A percentile compares a stretch with the other conserved stretches of the same genome.
Evolutionary conservation across 2,329 filamentous ascomycete genomes (phyloP).

Genomic region (Pseudocercospora pini-densiflorae): DNA sequence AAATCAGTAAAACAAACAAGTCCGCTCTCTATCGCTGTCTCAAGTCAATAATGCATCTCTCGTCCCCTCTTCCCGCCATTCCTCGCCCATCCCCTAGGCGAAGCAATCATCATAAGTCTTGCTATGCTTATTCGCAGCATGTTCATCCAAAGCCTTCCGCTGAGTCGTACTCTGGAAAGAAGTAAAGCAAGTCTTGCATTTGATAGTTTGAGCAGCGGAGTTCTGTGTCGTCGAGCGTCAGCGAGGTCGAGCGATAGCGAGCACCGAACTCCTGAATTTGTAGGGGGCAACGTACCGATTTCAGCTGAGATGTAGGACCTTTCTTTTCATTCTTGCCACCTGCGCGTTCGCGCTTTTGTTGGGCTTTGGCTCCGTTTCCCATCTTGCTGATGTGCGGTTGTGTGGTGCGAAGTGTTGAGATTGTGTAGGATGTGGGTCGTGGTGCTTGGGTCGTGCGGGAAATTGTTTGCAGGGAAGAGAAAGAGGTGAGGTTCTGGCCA

Average conservation of each 20-base stretch:
- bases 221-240: constrained; percentile 59
- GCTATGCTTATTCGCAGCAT: constrained; percentile 77
- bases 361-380: constrained; percentile 5
- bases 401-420: background rate
- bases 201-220: constrained; percentile 73
- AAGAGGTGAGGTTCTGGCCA: background rate
- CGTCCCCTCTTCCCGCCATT: background rate
- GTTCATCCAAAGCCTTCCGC: constrained; percentile 71
- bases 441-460: background rate
- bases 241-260: too few relatives aligned
- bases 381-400: background rate
- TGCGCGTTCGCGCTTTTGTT: constrained; percentile 17
- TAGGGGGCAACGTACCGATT: constrained; percentile 4
- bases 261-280: too few relatives aligned
- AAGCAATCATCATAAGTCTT: constrained; percentile 75
- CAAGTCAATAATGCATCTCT: background rate
- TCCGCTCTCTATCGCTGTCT: background rate
- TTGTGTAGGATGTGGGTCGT: background rate
- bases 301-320: constrained; percentile 6
- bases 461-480: background rate
- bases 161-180: constrained; percentile 80
- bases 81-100: background rate
- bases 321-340: background rate
- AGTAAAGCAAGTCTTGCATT: constrained; percentile 76
- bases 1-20: background rate